Percentiles rank a stretch among this genome's conserved stretches.
These are phyloP conservation scores for Gossypium laxum DNA, from an alignment of 441 rosid species.

Conservation along the genomic window DNA sequence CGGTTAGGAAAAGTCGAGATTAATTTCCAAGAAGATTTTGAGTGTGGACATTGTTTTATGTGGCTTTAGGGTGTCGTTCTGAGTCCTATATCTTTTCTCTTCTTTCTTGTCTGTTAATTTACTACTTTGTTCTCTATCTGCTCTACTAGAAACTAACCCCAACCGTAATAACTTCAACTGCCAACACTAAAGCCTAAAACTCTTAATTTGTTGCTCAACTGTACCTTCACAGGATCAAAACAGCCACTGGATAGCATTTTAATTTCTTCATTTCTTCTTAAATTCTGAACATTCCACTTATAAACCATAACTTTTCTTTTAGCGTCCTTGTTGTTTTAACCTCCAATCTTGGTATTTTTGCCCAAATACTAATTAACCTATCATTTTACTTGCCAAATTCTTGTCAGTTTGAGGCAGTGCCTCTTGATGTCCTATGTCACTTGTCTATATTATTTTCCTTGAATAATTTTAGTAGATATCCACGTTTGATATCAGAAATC, in stretches of 20 bases:
- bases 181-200: not conserved
- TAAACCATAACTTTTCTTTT: not conserved
- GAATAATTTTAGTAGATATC: not conserved
- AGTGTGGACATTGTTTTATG: not conserved
- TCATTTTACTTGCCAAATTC: not conserved
- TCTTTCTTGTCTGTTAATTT: not conserved
- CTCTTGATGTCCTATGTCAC: not conserved
- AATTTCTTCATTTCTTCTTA: not conserved
- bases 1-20: not conserved
- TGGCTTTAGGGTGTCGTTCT: not conserved
- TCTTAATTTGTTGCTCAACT: not conserved
- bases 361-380: not conserved
- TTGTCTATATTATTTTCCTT: not conserved
- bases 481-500: not conserved
- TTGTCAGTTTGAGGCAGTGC: not conserved
- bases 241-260: not conserved
- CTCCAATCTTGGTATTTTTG: not conserved
- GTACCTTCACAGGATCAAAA: not conserved
- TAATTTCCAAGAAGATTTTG: not conserved
- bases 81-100: not conserved
- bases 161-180: not conserved
- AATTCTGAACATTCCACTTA: not conserved
- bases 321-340: not conserved
- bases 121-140: not conserved
- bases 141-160: not conserved